Evolutionary conservation across 2,329 filamentous ascomycete species (phyloP).

Genomic region (Neodidymelliopsis sp.): DNA sequence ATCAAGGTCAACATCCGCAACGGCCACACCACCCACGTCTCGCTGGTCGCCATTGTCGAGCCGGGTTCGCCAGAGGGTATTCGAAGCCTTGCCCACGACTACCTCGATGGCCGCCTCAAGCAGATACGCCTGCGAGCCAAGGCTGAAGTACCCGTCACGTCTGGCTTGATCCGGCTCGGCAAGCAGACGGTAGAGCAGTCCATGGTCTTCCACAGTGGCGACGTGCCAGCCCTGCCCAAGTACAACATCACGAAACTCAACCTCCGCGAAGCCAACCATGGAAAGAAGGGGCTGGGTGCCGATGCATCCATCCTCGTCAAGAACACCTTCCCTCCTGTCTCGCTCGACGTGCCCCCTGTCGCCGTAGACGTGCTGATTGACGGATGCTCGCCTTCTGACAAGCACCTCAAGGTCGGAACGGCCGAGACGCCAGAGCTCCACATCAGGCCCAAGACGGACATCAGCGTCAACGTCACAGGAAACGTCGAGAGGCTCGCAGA

Average conservation of each 20-base stretch:
- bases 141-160: constrained; percentile 75
- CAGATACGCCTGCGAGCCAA: constrained; percentile 76
- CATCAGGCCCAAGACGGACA: constrained; percentile 71
- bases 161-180: constrained; percentile 81
- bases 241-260: constrained; percentile 84
- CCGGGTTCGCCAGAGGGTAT: constrained; percentile 81
- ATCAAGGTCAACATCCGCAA: constrained; percentile 80
- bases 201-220: constrained; percentile 76
- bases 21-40: constrained; percentile 76
- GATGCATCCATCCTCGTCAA: constrained; percentile 76
- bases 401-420: constrained; percentile 79
- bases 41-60: constrained; percentile 78
- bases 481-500: constrained; percentile 77
- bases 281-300: constrained; percentile 73
- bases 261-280: constrained; percentile 72
- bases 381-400: constrained; percentile 75
- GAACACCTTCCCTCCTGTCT: constrained; percentile 83
- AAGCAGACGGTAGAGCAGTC: constrained; percentile 77
- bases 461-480: constrained; percentile 74
- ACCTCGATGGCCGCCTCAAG: constrained; percentile 79
- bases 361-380: constrained; percentile 86
- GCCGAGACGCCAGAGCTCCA: constrained; percentile 72
- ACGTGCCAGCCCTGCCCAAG: constrained; percentile 79
- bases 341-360: constrained; percentile 78
- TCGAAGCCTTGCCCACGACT: constrained; percentile 83